These are phyloP conservation scores for Tillandsia leiboldiana DNA, from an alignment of 176 grass and related monocot species.

Conservation along the genomic window DNA sequence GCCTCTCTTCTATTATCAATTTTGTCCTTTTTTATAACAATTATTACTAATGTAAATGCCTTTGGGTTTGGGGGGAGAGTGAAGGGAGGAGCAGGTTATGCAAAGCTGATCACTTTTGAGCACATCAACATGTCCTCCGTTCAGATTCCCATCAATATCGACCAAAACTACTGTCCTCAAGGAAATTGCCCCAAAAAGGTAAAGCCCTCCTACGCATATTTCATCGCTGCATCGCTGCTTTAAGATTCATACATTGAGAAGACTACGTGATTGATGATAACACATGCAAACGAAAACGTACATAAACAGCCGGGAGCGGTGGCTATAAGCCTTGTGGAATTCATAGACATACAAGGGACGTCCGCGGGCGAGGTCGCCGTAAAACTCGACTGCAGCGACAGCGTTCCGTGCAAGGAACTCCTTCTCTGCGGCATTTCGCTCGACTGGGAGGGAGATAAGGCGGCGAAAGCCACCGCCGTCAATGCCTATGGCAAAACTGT, in stretches of 20 bases:
- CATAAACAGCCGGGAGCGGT: conserved; percentile 21
- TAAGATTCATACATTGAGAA: background rate
- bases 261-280: background rate
- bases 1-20: background rate
- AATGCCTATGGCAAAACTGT: no score
- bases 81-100: conserved; percentile 26
- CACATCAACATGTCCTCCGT: conserved; percentile 19
- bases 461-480: no score
- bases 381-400: conserved; percentile 21
- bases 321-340: conserved; percentile 24
- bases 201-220: background rate
- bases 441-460: no score
- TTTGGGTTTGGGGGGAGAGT: no score
- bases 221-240: background rate
- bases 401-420: conserved; percentile 16
- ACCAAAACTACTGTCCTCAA: conserved; percentile 21
- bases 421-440: background rate
- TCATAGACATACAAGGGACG: conserved; percentile 13
- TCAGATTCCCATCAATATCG: conserved; percentile 24
- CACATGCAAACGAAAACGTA: background rate
- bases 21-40: background rate
- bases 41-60: background rate
- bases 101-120: conserved; percentile 14
- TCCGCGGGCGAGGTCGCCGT: conserved; percentile 7
- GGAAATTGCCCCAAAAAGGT: conserved; percentile 5